Percentiles rank a stretch among this genome's conserved stretches.
These are phyloP conservation scores for Lyophyllum shimeji DNA, from an alignment of 768 basidiomycete genomes.

Conservation along the genomic window DNA sequence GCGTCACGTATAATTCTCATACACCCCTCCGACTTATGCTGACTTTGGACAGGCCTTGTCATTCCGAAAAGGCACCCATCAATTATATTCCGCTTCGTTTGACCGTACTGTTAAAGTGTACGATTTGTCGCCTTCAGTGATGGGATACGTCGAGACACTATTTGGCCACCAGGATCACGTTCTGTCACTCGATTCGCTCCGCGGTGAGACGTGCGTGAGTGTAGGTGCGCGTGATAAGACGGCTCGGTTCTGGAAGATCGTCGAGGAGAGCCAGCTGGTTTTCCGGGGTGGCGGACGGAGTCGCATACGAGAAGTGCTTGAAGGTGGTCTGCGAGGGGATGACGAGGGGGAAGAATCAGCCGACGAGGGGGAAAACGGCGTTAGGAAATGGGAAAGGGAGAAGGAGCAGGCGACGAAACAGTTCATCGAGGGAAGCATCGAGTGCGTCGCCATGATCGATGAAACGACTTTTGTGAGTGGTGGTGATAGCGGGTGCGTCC, in stretches of 20 bases:
- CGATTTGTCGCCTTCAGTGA: conserved; percentile 64
- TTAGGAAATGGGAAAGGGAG: conserved; percentile 25
- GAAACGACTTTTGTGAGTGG: conserved; percentile 91
- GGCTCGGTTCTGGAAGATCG: conserved; percentile 93
- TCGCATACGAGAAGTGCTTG: conserved; percentile 74
- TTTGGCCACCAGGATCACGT: conserved; percentile 96
- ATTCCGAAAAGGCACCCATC: conserved; percentile 76
- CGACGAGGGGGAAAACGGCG: conserved; percentile 17
- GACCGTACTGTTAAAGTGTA: conserved; percentile 92
- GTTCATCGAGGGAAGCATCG: conserved; percentile 89
- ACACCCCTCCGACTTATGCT: conserved; percentile 1
- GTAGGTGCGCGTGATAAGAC: conserved; percentile 92
- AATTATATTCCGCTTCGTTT: conserved; percentile 75
- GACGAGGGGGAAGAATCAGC: conserved; percentile 48
- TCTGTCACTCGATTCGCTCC: conserved; percentile 73
- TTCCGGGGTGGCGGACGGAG: conserved; percentile 94
- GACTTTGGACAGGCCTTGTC: conserved; percentile 49
- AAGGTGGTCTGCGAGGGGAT: conserved; percentile 69
- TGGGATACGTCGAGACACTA: conserved; percentile 94
- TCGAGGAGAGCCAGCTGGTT: conserved; percentile 92
- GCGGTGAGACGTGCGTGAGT: conserved; percentile 81
- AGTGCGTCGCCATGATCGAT: conserved; percentile 93
- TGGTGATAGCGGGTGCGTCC: conserved; percentile 92
- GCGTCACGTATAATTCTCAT: conserved; percentile 4
- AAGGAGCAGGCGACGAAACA: conserved; percentile 32